phyloP scores from a whole-genome alignment of 176 grass and related monocot genomes.

The Melocanna baccifera region DNA sequence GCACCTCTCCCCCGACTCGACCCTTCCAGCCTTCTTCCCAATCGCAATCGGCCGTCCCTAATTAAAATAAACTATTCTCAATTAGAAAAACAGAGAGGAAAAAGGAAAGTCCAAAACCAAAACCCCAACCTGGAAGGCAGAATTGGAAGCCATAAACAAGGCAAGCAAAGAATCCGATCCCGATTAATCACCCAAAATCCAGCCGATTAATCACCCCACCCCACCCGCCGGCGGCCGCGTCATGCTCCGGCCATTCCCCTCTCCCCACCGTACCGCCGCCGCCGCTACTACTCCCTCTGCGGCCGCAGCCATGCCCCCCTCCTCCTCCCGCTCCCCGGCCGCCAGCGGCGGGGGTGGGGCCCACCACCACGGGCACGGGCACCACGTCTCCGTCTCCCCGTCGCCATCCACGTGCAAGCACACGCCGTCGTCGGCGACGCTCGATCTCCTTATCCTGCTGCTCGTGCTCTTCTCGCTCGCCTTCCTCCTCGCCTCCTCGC shows the following conservation, averaged over 20 bases:
- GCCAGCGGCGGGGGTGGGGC: slow-evolving; percentile 15
- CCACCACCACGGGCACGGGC: neutral
- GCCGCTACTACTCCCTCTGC: neutral
- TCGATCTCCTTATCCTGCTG: slow-evolving; percentile 91
- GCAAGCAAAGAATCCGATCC: slow-evolving; percentile 55
- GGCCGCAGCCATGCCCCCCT: slow-evolving; percentile 28
- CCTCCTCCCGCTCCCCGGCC: slow-evolving; percentile 22
- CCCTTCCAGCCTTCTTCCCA: no score
- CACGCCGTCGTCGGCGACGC: slow-evolving; percentile 71
- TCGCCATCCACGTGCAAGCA: slow-evolving; percentile 57
- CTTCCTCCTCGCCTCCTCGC: slow-evolving; percentile 75
- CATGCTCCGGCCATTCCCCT: slow-evolving; percentile 58
- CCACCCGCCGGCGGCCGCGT: slow-evolving; percentile 28
- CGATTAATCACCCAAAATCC: slow-evolving; percentile 18
- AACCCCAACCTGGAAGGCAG: slow-evolving; percentile 28
- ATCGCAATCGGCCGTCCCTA: neutral
- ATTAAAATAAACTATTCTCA: neutral
- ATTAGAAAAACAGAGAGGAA: neutral
- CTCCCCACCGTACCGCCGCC: slow-evolving; percentile 20
- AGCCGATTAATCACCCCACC: slow-evolving; percentile 16
- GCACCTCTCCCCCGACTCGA: neutral
- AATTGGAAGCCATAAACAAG: slow-evolving; percentile 35
- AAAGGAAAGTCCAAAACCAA: neutral
- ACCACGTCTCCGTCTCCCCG: slow-evolving; percentile 39
- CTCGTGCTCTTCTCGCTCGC: slow-evolving; percentile 72